Evolutionary conservation across 2,329 filamentous ascomycete species (phyloP).

Genomic region (Microsporum ferrugineum): DNA sequence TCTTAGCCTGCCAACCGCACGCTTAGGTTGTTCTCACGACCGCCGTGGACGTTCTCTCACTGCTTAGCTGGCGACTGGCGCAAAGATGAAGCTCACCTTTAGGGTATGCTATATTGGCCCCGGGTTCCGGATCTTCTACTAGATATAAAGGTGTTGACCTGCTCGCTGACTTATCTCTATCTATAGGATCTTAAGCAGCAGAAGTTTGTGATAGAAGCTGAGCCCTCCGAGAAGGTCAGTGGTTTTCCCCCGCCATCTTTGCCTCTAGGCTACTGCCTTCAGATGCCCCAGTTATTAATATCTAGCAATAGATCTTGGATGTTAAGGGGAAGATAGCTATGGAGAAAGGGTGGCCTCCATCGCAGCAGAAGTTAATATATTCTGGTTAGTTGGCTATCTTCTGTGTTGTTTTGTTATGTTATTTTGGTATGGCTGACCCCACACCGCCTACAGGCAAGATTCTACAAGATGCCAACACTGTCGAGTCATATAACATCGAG

Average conservation of each 20-base stretch:
- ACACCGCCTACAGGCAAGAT: conserved; percentile 65
- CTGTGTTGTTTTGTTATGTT: background rate
- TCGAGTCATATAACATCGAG: conserved; percentile 95
- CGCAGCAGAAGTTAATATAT: conserved; percentile 92
- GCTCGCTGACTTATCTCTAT: conserved; percentile 11
- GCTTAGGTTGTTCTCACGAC: background rate
- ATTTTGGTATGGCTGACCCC: background rate
- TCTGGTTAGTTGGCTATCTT: conserved; percentile 55
- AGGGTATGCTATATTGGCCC: conserved; percentile 10
- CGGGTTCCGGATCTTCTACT: background rate
- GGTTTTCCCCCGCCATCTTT: conserved; percentile 4
- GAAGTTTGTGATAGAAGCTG: conserved; percentile 92
- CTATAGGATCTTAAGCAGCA: conserved; percentile 90
- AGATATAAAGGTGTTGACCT: conserved; percentile 1
- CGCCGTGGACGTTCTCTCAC: background rate
- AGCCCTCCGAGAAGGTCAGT: conserved; percentile 80
- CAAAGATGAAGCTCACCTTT: conserved; percentile 17
- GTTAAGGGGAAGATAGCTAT: conserved; percentile 86
- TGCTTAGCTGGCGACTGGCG: background rate
- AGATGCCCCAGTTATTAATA: conserved; percentile 13
- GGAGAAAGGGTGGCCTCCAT: conserved; percentile 89
- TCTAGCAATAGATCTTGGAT: conserved; percentile 56
- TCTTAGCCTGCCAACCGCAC: background rate
- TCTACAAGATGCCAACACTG: conserved; percentile 90
- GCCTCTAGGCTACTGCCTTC: background rate